Evolutionary conservation across 768 basidiomycete genomes (phyloP), one percentile per base, ranked within the genome.

Genomic region (Kwoniella pini): DNA sequence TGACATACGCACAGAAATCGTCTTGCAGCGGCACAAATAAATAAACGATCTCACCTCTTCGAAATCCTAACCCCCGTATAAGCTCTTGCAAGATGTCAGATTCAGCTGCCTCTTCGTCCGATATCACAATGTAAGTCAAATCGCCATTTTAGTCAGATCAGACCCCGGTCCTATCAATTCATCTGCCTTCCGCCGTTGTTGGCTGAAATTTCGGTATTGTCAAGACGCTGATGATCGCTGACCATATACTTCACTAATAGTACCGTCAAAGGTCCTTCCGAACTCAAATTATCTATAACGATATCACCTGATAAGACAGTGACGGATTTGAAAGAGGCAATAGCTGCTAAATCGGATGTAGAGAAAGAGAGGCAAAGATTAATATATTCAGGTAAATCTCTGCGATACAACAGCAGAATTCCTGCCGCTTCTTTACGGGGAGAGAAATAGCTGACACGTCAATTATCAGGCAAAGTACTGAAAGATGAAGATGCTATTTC

Each of bases 211-310:
- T n/a, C n/a, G n/a, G n/a, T 24, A 21, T 38, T 38, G 33, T 4
- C 5, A 52, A n/a, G 51, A 19, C 27, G 31, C 11, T 12, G 19
- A 36, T 13, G 22, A 39, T 36, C 12, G 33, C 51, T 53, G 51
- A 64, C 75, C 36, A 36, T 6, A 42, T 42, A 42, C 50, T 13
- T 6, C 7, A 36, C 33, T 7, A 1, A 40, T 33, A 78, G 80
- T 58, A 81, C 74, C 52, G 70, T 81, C 65, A 80, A 81, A 64
- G 77, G 93, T 6, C 91, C 93, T 0, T 90, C 85, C 73, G 94
- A 97, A 80, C 83, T 95, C 80, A 97, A 96, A 82, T 84, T 98
- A 31, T 85, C 91, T 74, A 87, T 98, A 60, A 82, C 85, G 30
- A 91, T 97, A 73, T 79, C 83, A 49, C 83, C 86, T 2, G 86